Percentiles rank a stretch among this genome's conserved stretches.
Evolutionary conservation across 2,329 filamentous ascomycete genomes (phyloP).

Genomic region (Pseudogymnoascus sp.): DNA sequence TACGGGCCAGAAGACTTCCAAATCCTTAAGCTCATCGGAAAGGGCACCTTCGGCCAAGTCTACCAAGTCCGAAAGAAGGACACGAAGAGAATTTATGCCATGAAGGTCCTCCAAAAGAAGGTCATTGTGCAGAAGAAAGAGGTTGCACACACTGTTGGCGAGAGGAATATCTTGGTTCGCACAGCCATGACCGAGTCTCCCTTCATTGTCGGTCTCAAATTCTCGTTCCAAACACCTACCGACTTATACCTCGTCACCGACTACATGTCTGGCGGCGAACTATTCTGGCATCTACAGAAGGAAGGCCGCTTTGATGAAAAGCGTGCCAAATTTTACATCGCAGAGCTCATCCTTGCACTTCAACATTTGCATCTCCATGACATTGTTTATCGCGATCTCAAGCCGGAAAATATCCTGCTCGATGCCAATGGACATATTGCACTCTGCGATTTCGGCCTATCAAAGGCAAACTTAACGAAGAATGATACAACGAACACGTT

Average conservation of each 20-base stretch:
- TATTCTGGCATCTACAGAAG: constrained; percentile 98
- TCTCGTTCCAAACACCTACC: constrained; percentile 95
- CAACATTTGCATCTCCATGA: constrained; percentile 94
- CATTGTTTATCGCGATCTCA: constrained; percentile 94
- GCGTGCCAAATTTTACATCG: constrained; percentile 97
- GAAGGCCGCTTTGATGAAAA: constrained; percentile 92
- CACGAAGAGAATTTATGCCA: constrained; percentile 90
- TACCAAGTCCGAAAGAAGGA: constrained; percentile 98
- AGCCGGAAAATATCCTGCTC: constrained; percentile 93
- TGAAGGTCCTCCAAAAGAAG: constrained; percentile 99
- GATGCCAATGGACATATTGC: constrained; percentile 98
- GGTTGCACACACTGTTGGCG: constrained; percentile 91
- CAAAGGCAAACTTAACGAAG: constrained; percentile 93
- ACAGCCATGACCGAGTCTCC: constrained; percentile 93
- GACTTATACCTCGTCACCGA: constrained; percentile 98
- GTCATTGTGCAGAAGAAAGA: constrained; percentile 99
- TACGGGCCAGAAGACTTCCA: constrained; percentile 94
- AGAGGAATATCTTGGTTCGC: constrained; percentile 92
- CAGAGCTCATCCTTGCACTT: constrained; percentile 88
- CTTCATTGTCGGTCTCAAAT: constrained; percentile 96
- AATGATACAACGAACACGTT: constrained; percentile 99
- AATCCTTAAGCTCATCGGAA: constrained; percentile 91
- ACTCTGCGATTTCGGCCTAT: constrained; percentile 92
- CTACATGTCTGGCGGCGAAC: constrained; percentile 97
- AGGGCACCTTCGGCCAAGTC: constrained; percentile 96